These are phyloP conservation scores for Gastrodia elata DNA, from an alignment of 106 monocot genomes.

Conservation along the genomic window DNA sequence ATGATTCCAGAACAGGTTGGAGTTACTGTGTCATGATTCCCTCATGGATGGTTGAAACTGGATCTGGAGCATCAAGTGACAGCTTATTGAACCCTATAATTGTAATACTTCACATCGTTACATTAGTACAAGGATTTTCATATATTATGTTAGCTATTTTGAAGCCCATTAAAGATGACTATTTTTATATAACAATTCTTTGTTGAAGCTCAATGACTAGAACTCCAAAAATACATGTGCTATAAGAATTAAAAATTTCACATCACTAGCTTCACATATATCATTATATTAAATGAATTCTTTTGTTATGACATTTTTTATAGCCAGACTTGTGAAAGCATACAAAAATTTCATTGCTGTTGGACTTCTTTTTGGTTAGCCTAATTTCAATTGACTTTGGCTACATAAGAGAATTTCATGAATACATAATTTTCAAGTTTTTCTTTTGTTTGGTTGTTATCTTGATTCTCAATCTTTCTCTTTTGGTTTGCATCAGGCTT, in stretches of 20 bases:
- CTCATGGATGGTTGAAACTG: conserved; percentile 54
- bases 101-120: conserved; percentile 30
- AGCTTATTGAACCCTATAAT: conserved; percentile 48
- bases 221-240: not conserved
- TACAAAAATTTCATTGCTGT: not conserved
- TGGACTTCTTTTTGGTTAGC: not conserved
- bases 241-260: not conserved
- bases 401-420: not conserved
- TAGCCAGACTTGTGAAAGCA: not conserved
- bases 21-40: conserved; percentile 73
- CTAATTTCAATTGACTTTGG: not conserved
- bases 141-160: not conserved
- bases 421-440: not conserved
- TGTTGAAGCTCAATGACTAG: not conserved
- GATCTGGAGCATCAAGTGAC: conserved; percentile 31
- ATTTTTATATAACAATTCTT: not conserved
- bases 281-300: not conserved
- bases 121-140: not conserved
- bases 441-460: not conserved
- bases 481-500: not conserved
- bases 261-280: not conserved
- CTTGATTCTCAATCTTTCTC: not conserved
- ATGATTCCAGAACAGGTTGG: conserved; percentile 67
- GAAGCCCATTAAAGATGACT: not conserved
- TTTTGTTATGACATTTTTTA: not conserved